These are phyloP conservation scores for Solanum okadae DNA, from an alignment of 257 asterid species.

Conservation along the genomic window DNA sequence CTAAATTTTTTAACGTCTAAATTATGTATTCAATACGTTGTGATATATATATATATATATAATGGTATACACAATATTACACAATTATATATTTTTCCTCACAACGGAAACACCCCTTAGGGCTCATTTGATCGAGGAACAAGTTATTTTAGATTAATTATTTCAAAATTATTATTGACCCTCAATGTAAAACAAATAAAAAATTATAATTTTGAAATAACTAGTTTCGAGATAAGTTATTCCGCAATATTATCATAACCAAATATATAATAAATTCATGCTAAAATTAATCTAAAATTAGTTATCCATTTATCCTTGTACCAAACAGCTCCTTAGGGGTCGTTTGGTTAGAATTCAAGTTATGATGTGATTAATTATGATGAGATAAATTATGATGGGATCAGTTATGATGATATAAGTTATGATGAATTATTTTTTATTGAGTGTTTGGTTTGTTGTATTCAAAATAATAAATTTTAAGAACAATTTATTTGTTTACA, in stretches of 20 bases:
- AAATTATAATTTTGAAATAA: too few relatives aligned
- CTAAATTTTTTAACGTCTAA: neutral
- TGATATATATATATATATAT: too few relatives aligned
- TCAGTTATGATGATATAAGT: too few relatives aligned
- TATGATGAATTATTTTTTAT: too few relatives aligned
- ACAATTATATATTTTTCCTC: neutral
- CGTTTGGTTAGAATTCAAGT: neutral
- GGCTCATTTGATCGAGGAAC: too few relatives aligned
- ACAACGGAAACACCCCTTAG: neutral
- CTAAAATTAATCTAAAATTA: neutral
- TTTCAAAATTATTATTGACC: neutral
- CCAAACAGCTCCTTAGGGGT: neutral
- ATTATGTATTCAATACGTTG: neutral
- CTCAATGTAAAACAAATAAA: too few relatives aligned
- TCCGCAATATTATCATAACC: neutral
- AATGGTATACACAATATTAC: neutral
- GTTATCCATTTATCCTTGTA: neutral
- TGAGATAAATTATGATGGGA: too few relatives aligned
- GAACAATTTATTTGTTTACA: neutral
- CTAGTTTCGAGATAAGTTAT: too few relatives aligned
- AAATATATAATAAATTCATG: too few relatives aligned
- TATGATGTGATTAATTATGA: neutral
- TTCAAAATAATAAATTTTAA: too few relatives aligned
- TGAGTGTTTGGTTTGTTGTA: neutral
- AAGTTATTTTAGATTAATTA: neutral